A percentile compares a stretch with the other conserved stretches of the same genome.
phyloP scores from a whole-genome alignment of 805 yeast genomes.

The Yarrowia alimentaria region DNA sequence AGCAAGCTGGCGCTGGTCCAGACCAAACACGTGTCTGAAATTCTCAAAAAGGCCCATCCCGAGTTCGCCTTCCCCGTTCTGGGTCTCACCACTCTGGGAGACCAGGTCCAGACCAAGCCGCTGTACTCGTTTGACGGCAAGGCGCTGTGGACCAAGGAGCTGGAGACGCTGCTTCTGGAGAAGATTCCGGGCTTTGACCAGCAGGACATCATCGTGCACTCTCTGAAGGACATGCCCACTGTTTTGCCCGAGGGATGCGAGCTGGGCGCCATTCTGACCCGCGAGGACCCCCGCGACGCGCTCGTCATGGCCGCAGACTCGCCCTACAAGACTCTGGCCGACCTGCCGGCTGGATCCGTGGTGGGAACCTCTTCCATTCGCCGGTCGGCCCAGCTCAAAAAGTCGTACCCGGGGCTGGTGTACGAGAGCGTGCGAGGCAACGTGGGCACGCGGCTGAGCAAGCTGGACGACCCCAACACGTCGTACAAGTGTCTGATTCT shows the following conservation, averaged over 20 bases:
- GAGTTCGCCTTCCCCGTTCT: slow-evolving; percentile 68
- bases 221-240: slow-evolving; percentile 90
- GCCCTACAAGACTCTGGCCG: slow-evolving; percentile 60
- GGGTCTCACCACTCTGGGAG: slow-evolving; percentile 85
- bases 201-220: slow-evolving; percentile 86
- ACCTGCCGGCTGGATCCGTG: slow-evolving; percentile 78
- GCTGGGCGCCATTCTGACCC: slow-evolving; percentile 77
- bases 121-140: slow-evolving; percentile 95
- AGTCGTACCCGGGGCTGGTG: slow-evolving; percentile 68
- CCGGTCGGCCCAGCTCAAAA: slow-evolving; percentile 84
- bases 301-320: slow-evolving; percentile 69
- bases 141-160: slow-evolving; percentile 92
- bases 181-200: slow-evolving; percentile 60
- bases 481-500: slow-evolving; percentile 72
- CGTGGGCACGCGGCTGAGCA: slow-evolving; percentile 71
- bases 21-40: slow-evolving; percentile 65
- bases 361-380: slow-evolving; percentile 96
- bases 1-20: slow-evolving; percentile 86
- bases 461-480: slow-evolving; percentile 70
- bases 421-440: slow-evolving; percentile 89
- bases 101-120: slow-evolving; percentile 79
- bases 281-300: slow-evolving; percentile 95
- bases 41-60: slow-evolving; percentile 61
- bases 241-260: slow-evolving; percentile 84
- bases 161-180: slow-evolving; percentile 68